Evolutionary conservation across 2,329 filamentous ascomycete species (phyloP).

Genomic region (Gaeumannomyces tritici): DNA sequence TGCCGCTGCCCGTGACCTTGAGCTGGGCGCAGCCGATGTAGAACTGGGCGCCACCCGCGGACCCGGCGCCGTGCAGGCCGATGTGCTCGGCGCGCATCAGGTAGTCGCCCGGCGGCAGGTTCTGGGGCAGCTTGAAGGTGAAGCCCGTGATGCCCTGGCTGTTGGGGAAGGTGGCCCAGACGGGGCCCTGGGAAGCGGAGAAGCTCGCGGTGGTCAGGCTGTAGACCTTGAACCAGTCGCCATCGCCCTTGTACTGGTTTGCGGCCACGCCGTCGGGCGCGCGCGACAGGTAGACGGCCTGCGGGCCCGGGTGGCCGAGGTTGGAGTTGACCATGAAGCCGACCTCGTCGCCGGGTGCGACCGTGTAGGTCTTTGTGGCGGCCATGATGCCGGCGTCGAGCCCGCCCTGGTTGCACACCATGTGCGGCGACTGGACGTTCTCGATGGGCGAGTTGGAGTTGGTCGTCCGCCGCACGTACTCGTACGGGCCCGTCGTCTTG

Average conservation of each 20-base stretch:
- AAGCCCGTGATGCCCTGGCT: slow-evolving; percentile 1
- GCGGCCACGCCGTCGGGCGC: slow-evolving; percentile 8
- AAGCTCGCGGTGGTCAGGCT: background rate
- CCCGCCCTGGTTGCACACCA: slow-evolving; percentile 24
- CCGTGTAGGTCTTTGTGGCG: slow-evolving; percentile 23
- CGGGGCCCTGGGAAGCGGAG: background rate
- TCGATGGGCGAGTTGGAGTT: slow-evolving; percentile 26
- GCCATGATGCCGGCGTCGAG: slow-evolving; percentile 24
- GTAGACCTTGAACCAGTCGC: slow-evolving; percentile 11
- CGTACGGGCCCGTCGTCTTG: slow-evolving; percentile 10
- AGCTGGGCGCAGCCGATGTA: slow-evolving; percentile 9
- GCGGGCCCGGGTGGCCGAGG: slow-evolving; percentile 27
- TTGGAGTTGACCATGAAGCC: slow-evolving; percentile 27
- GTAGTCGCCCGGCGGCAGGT: slow-evolving; percentile 19
- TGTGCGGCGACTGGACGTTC: slow-evolving; percentile 25
- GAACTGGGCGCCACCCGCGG: slow-evolving; percentile 7
- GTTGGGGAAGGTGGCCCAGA: slow-evolving; percentile 4
- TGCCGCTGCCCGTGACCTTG: slow-evolving; percentile 2
- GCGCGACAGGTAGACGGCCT: slow-evolving; percentile 22
- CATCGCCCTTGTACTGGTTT: slow-evolving; percentile 7
- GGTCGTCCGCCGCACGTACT: slow-evolving; percentile 12
- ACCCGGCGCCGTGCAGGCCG: slow-evolving; percentile 7
- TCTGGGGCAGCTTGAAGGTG: slow-evolving; percentile 25
- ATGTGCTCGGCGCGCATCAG: slow-evolving; percentile 9
- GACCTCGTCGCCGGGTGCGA: slow-evolving; percentile 28